Evolutionary conservation across 2,329 filamentous ascomycete species (phyloP).

Genomic region (Arthroderma sp.): DNA sequence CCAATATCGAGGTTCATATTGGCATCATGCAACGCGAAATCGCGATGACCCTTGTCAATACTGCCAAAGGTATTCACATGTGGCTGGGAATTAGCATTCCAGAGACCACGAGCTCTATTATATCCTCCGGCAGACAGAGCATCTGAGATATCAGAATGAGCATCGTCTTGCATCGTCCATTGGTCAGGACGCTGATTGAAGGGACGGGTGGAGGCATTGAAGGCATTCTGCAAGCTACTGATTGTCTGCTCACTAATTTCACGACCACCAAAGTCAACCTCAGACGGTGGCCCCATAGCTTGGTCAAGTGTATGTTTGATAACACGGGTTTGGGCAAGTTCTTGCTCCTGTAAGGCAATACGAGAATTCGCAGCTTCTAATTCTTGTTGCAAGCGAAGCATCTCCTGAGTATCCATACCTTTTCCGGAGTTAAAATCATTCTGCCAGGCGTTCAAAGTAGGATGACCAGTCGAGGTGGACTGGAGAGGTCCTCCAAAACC

Average conservation of each 20-base stretch:
- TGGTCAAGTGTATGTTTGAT: constrained; percentile 52
- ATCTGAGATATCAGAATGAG: constrained; percentile 36
- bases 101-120: constrained; percentile 27
- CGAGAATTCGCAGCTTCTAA: constrained; percentile 45
- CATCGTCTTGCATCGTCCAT: constrained; percentile 36
- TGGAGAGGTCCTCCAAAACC: background rate
- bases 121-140: constrained; percentile 32
- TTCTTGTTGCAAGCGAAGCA: constrained; percentile 46
- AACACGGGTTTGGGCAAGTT: constrained; percentile 48
- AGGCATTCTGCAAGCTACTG: constrained; percentile 39
- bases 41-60: constrained; percentile 18
- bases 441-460: background rate
- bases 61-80: constrained; percentile 9
- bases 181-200: constrained; percentile 32
- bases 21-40: constrained; percentile 17
- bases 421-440: background rate
- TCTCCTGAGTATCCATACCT: constrained; percentile 28
- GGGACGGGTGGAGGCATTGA: constrained; percentile 39
- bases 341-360: constrained; percentile 49
- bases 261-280: constrained; percentile 38
- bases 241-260: constrained; percentile 43
- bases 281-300: constrained; percentile 42
- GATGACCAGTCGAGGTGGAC: background rate
- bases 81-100: constrained; percentile 18
- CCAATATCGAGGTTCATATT: constrained; percentile 20